Evolutionary conservation across 148 eudicot genomes (phyloP).

Genomic region (Vaccinium corymbosum): DNA sequence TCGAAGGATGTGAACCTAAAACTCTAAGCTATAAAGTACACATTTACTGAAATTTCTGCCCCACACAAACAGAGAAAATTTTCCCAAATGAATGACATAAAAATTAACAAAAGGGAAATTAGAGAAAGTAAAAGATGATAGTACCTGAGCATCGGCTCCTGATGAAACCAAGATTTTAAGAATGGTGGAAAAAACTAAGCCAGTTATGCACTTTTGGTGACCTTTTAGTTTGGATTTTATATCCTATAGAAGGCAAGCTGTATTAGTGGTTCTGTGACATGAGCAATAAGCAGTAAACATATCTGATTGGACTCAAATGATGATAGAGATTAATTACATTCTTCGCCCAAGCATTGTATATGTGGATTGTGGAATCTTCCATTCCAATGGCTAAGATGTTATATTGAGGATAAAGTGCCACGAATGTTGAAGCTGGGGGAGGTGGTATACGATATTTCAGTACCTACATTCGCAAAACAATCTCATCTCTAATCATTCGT

Average conservation of each 20-base stretch:
- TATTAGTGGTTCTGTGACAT: neutral
- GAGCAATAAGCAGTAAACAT: neutral
- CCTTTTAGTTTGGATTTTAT: constrained; percentile 65
- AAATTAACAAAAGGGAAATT: neutral
- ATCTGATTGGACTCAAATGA: neutral
- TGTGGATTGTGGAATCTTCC: too few species aligned
- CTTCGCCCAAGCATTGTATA: constrained; percentile 66
- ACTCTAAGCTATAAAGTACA: too few species aligned
- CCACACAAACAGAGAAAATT: neutral
- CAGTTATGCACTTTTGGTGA: constrained; percentile 74
- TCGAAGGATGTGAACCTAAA: too few species aligned
- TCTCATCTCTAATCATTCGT: neutral
- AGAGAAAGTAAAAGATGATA: neutral
- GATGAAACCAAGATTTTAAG: constrained; percentile 74
- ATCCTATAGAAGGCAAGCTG: constrained; percentile 30
- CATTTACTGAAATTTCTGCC: too few species aligned
- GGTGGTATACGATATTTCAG: constrained; percentile 45
- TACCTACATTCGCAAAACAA: constrained; percentile 41
- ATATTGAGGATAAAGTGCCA: too few species aligned
- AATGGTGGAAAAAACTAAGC: constrained; percentile 68
- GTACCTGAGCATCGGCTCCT: constrained; percentile 92
- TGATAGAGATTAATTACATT: constrained; percentile 46
- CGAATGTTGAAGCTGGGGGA: constrained; percentile 30
- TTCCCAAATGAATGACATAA: neutral
- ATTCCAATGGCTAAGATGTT: too few species aligned